Conservation (phyloP, 257 asterid species). For the Solanum peruvianum region DNA sequence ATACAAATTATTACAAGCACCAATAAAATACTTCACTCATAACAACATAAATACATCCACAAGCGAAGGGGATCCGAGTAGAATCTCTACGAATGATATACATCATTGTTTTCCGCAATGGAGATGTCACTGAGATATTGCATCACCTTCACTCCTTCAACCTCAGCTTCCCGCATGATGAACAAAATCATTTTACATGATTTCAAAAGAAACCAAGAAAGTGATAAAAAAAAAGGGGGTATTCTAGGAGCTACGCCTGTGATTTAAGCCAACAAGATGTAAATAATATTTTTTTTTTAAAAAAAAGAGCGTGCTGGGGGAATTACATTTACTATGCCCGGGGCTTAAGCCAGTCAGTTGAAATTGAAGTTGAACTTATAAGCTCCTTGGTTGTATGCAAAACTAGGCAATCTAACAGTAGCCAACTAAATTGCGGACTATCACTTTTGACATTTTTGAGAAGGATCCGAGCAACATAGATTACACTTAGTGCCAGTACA, state of each 20-base stretch:
- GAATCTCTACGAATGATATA: slow-evolving; percentile 1
- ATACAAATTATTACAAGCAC: neutral
- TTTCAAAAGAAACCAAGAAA: neutral
- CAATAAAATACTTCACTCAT: neutral
- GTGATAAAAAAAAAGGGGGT: neutral
- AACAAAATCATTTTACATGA: neutral
- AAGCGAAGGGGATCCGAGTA: neutral
- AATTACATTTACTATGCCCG: neutral
- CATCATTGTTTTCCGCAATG: slow-evolving; percentile 24
- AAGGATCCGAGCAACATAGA: neutral
- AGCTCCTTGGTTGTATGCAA: neutral
- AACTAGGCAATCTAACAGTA: neutral
- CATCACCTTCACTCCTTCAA: slow-evolving; percentile 19
- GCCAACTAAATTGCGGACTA: neutral
- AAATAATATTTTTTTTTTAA: too few relatives aligned
- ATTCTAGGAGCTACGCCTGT: neutral
- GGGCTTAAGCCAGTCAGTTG: neutral
- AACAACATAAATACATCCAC: neutral
- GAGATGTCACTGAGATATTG: slow-evolving; percentile 1
- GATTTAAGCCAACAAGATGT: neutral
- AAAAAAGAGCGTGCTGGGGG: neutral
- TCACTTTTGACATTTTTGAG: neutral
- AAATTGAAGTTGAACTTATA: neutral
- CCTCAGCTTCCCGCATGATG: slow-evolving; percentile 48
- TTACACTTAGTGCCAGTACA: neutral